Percentiles rank a stretch among this genome's conserved stretches.
These are phyloP conservation scores for Solanum aculeatissimum DNA, from an alignment of 305 asterid genomes.

Conservation along the genomic window DNA sequence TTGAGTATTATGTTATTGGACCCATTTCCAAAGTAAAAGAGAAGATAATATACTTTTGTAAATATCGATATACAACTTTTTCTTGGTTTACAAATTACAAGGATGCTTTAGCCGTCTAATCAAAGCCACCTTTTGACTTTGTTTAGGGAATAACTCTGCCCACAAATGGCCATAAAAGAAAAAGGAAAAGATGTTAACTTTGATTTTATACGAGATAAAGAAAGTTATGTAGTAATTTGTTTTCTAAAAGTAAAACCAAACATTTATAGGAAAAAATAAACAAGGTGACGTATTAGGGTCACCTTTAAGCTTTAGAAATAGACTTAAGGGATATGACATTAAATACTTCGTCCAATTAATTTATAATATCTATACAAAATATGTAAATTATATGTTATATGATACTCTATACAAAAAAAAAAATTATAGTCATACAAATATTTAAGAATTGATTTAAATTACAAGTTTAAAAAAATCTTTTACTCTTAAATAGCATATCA, in stretches of 20 bases:
- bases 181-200: not conserved
- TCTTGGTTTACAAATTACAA: slow-evolving; percentile 28
- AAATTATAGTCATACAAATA: no score
- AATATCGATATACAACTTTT: slow-evolving; percentile 39
- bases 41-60: slow-evolving; percentile 43
- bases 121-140: slow-evolving; percentile 41
- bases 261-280: not conserved
- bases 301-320: no score
- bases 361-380: no score
- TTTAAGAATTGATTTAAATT: no score
- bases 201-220: not conserved
- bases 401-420: no score
- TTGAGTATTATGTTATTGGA: not conserved
- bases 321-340: no score
- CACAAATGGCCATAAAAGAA: not conserved
- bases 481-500: no score
- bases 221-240: not conserved
- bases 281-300: not conserved
- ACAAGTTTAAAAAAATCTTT: no score
- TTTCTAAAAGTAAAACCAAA: not conserved
- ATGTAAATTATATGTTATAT: no score
- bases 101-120: slow-evolving; percentile 32
- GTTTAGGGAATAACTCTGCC: not conserved
- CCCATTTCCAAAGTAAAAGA: slow-evolving; percentile 9
- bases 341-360: no score